Evolutionary conservation across 2,329 filamentous ascomycete species (phyloP).

Genomic region (Dothideomycetidae sp.): DNA sequence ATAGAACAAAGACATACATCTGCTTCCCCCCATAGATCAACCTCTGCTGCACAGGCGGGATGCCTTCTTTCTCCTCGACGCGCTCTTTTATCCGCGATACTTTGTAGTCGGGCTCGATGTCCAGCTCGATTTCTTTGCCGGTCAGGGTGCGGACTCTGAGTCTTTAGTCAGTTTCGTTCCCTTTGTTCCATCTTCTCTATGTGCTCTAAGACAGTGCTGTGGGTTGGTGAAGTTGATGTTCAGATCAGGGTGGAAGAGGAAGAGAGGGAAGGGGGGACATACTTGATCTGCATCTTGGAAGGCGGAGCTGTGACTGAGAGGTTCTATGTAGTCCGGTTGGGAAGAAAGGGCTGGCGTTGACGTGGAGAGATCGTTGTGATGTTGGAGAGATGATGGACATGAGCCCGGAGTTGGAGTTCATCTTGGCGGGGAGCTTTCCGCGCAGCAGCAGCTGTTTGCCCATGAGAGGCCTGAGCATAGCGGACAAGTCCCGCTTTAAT

Average conservation of each 20-base stretch:
- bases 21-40: constrained; percentile 96
- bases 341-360: no score
- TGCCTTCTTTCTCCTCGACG: constrained; percentile 97
- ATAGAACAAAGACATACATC: constrained; percentile 47
- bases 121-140: constrained; percentile 96
- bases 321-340: background rate
- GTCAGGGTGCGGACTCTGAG: constrained; percentile 87
- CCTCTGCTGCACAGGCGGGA: constrained; percentile 90
- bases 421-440: no score
- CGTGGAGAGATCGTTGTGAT: no score
- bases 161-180: constrained; percentile 1
- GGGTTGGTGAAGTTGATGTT: background rate
- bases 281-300: constrained; percentile 14
- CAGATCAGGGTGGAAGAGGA: background rate
- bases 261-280: constrained; percentile 1
- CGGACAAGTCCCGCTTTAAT: no score
- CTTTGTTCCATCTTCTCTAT: background rate
- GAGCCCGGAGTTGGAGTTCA: no score
- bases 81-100: constrained; percentile 96
- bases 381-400: background rate
- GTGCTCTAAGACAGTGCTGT: background rate
- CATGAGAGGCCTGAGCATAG: no score
- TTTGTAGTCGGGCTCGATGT: constrained; percentile 90
- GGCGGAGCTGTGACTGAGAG: background rate
- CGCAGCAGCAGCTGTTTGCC: no score